These are phyloP conservation scores for Phytopythium chamaehyphon DNA, from an alignment of 352 stramenopile genomes.

Conservation along the genomic window DNA sequence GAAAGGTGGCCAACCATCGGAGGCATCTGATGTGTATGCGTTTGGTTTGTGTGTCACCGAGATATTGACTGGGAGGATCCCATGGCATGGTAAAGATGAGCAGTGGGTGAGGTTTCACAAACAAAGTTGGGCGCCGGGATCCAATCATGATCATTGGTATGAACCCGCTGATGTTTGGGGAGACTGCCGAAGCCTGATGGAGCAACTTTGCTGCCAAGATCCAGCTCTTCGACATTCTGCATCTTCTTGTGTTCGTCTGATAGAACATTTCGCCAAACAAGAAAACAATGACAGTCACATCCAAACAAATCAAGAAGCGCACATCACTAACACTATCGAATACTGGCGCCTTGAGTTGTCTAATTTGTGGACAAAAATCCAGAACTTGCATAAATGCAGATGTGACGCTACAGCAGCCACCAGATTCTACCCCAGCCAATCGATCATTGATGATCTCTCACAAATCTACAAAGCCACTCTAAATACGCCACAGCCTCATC, in stretches of 20 bases:
- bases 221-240: neutral
- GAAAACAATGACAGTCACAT: too few relatives aligned
- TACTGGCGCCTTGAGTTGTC: neutral
- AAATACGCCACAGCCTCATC: neutral
- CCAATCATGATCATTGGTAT: neutral
- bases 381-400: neutral
- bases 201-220: neutral
- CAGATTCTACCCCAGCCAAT: neutral
- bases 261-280: neutral
- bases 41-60: neutral
- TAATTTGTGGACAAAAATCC: neutral
- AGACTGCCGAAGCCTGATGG: neutral
- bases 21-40: neutral
- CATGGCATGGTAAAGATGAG: neutral
- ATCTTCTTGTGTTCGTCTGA: neutral
- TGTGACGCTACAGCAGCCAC: neutral
- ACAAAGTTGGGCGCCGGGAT: neutral
- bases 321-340: neutral
- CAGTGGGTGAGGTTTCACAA: neutral
- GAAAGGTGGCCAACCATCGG: neutral
- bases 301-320: neutral
- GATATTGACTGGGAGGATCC: neutral
- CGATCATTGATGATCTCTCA: neutral
- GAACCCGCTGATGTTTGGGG: neutral
- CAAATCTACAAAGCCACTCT: neutral